Evolutionary conservation across 306 rosid species (phyloP).

Genomic region (Morella rubra): DNA sequence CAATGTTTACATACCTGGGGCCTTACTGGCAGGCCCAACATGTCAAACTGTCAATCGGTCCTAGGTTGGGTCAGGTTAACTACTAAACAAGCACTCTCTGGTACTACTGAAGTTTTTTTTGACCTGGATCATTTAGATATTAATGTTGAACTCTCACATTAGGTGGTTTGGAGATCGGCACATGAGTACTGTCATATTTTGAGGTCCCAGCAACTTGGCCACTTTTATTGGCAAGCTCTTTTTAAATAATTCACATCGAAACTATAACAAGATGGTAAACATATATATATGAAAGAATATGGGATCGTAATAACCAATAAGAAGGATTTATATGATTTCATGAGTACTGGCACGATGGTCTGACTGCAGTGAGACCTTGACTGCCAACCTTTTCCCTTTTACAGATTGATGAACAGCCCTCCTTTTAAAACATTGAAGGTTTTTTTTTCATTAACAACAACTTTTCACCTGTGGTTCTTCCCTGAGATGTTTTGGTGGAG

Average conservation of each 20-base stretch:
- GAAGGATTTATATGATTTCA: neutral
- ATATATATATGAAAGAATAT: neutral
- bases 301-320: neutral
- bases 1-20: constrained; percentile 16
- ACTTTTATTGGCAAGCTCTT: neutral
- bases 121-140: neutral
- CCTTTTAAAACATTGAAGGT: no score
- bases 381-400: no score
- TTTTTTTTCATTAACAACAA: neutral
- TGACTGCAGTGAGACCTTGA: neutral
- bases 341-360: neutral
- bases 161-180: neutral
- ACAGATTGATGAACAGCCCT: no score
- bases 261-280: neutral
- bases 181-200: neutral
- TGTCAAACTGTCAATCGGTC: neutral
- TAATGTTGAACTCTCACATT: neutral
- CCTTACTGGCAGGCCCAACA: neutral
- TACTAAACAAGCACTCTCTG: no score
- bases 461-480: neutral
- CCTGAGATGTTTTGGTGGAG: neutral
- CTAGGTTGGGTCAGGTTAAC: neutral
- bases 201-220: neutral
- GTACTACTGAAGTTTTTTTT: neutral
- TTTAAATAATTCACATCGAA: neutral